Percentiles rank a stretch among this genome's conserved stretches.
Conservation (phyloP, 768 basidiomycete genomes). For the Boletus pseudo-olivaceus region DNA sequence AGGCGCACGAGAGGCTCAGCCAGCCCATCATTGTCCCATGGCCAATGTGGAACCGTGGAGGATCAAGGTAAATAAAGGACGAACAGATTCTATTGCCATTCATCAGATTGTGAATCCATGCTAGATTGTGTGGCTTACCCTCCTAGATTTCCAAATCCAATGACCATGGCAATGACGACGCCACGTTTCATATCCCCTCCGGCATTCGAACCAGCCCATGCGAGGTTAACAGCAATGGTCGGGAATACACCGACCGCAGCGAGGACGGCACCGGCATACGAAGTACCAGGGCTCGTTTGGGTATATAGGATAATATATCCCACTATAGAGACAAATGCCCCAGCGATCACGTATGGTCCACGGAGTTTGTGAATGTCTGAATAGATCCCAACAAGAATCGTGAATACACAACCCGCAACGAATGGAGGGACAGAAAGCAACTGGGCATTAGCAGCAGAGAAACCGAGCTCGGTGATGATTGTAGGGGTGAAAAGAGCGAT, state of each 20-base stretch:
- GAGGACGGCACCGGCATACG: constrained; percentile 47
- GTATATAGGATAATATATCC: constrained; percentile 51
- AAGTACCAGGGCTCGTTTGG: constrained; percentile 17
- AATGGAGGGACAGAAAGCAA: constrained; percentile 50
- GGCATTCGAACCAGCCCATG: constrained; percentile 54
- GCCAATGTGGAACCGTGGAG: constrained; percentile 37
- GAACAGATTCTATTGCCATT: constrained; percentile 34
- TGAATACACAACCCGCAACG: constrained; percentile 42
- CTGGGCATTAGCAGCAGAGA: constrained; percentile 48
- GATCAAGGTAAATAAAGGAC: constrained; percentile 40
- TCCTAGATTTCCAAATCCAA: constrained; percentile 54
- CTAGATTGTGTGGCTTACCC: constrained; percentile 33
- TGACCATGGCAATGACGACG: constrained; percentile 50
- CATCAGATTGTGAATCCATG: constrained; percentile 3
- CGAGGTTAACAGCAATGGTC: constrained; percentile 43
- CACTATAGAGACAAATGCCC: constrained; percentile 41
- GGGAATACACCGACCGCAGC: constrained; percentile 54
- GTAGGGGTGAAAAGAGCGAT: constrained; percentile 52
- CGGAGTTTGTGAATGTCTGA: constrained; percentile 42
- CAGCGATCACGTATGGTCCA: constrained; percentile 49
- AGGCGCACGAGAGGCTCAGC: constrained; percentile 26
- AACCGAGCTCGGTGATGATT: constrained; percentile 49
- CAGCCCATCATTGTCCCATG: constrained; percentile 38
- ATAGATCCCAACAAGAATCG: constrained; percentile 38
- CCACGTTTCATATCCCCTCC: constrained; percentile 55